phyloP scores from a whole-genome alignment of 2,329 filamentous ascomycete species.

The Paecilomyces niveus region DNA sequence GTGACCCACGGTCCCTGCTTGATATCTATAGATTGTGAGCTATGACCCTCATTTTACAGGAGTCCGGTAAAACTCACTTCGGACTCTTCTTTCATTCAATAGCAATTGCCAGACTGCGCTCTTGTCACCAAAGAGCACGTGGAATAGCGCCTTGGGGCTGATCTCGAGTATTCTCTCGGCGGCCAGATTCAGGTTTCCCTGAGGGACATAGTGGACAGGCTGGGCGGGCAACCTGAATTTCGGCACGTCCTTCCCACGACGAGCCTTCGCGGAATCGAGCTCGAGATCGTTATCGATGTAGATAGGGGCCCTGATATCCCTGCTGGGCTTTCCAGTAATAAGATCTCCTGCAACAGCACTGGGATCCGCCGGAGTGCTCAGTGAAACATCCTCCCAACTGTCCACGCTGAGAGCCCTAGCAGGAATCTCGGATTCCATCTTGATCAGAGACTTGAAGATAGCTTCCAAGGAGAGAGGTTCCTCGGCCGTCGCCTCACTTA shows the following conservation, averaged over 20 bases:
- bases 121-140: constrained; percentile 94
- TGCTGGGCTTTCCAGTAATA: constrained; percentile 29
- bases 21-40: constrained; percentile 48
- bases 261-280: constrained; percentile 30
- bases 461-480: constrained; percentile 62
- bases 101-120: constrained; percentile 89
- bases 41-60: neutral
- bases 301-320: constrained; percentile 51
- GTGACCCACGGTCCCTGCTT: constrained; percentile 79
- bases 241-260: constrained; percentile 42
- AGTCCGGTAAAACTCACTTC: constrained; percentile 17
- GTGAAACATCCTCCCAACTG: constrained; percentile 81
- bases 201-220: constrained; percentile 75
- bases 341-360: constrained; percentile 38
- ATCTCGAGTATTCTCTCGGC: constrained; percentile 81
- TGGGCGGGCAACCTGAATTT: constrained; percentile 78
- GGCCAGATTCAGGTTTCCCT: constrained; percentile 67
- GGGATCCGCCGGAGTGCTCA: constrained; percentile 54
- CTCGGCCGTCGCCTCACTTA: constrained; percentile 70
- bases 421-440: constrained; percentile 58
- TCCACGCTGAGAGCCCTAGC: constrained; percentile 67
- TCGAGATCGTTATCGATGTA: constrained; percentile 58
- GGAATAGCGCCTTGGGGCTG: constrained; percentile 89
- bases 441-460: constrained; percentile 64
- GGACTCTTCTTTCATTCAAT: constrained; percentile 73